A percentile compares a stretch with the other conserved stretches of the same genome.
These are phyloP conservation scores for Biscutella laevigata DNA, from an alignment of 441 rosid genomes.

Conservation along the genomic window DNA sequence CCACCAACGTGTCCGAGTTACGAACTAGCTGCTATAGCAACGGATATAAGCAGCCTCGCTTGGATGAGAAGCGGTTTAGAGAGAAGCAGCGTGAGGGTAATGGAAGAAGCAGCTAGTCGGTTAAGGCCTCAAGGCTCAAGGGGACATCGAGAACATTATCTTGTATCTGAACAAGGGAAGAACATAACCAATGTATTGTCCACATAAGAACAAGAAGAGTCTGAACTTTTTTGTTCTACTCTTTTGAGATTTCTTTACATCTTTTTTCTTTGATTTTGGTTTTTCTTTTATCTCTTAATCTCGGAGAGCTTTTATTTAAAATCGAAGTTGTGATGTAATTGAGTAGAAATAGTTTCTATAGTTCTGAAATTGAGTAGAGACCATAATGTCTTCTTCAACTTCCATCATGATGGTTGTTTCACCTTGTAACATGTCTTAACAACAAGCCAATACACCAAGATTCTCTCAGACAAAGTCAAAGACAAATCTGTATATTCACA, in stretches of 20 bases:
- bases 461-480: slow-evolving; percentile 21
- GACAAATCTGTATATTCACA: slow-evolving; percentile 18
- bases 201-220: slow-evolving; percentile 19
- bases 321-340: slow-evolving; percentile 24
- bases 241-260: not conserved
- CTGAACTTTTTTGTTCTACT: not conserved
- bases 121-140: slow-evolving; percentile 34
- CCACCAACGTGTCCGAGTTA: slow-evolving; percentile 54
- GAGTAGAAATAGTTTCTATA: slow-evolving; percentile 17
- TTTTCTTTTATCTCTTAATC: not conserved
- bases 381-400: not conserved
- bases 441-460: slow-evolving; percentile 15
- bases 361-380: slow-evolving; percentile 5
- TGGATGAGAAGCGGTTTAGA: slow-evolving; percentile 84
- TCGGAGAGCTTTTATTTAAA: slow-evolving; percentile 16
- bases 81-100: slow-evolving; percentile 36
- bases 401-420: slow-evolving; percentile 7
- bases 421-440: slow-evolving; percentile 6
- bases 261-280: not conserved
- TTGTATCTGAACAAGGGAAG: slow-evolving; percentile 37
- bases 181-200: slow-evolving; percentile 28
- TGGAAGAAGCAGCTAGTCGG: slow-evolving; percentile 39
- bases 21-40: slow-evolving; percentile 73
- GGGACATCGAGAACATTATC: slow-evolving; percentile 30
- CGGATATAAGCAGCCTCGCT: slow-evolving; percentile 77